Evolutionary conservation across 2,329 filamentous ascomycete species (phyloP).

Genomic region (Paracorniculantispora psalliotae): DNA sequence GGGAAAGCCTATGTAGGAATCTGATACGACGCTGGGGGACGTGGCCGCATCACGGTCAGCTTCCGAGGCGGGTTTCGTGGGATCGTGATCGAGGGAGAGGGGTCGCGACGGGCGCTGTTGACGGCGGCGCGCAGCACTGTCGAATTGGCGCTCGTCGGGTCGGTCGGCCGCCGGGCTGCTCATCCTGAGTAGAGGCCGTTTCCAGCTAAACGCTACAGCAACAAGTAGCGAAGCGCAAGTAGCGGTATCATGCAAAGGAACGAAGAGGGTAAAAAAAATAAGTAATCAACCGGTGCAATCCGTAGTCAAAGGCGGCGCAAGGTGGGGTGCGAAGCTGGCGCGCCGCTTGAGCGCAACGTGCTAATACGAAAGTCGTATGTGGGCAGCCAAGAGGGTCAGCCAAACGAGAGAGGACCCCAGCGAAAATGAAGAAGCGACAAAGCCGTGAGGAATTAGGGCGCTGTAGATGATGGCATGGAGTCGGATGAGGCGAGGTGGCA

Average conservation of each 20-base stretch:
- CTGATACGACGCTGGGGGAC: not conserved
- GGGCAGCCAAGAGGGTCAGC: not conserved
- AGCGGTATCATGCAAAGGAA: not conserved
- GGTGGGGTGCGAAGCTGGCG: slow-evolving; percentile 1
- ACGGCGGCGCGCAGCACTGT: not conserved
- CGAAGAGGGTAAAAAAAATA: not conserved
- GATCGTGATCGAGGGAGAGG: not conserved
- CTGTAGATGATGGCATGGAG: not conserved
- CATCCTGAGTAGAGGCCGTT: not conserved
- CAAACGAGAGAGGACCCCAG: not conserved
- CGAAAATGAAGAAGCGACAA: not conserved
- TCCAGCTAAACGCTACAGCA: not conserved
- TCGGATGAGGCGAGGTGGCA: not conserved
- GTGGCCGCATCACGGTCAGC: not conserved
- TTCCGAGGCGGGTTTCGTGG: not conserved
- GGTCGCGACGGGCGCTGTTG: not conserved
- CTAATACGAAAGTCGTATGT: not conserved
- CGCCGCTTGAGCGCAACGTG: not conserved
- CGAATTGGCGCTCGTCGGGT: slow-evolving; percentile 2
- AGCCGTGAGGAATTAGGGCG: not conserved
- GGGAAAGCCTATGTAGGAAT: slow-evolving; percentile 19
- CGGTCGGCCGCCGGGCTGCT: not conserved
- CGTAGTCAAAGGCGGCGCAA: not conserved
- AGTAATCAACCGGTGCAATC: not conserved
- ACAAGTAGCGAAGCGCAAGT: not conserved